phyloP scores from a whole-genome alignment of 1,284 basidiomycete species.

The Puccinia triticina region DNA sequence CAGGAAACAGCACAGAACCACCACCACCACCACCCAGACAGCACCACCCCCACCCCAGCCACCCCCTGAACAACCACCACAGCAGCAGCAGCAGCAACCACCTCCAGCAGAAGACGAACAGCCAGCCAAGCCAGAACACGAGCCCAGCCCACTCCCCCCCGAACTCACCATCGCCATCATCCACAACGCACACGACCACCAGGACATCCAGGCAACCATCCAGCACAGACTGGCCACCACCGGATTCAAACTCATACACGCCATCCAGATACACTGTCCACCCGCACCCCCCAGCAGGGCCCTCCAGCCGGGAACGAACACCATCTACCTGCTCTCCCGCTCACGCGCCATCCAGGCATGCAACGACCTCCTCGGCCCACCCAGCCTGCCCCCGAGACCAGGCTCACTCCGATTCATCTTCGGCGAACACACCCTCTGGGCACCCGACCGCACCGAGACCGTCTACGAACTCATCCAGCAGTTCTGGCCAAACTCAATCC shows the following conservation, averaged over 20 bases:
- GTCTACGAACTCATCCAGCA: slow-evolving; percentile 9
- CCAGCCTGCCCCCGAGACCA: not conserved
- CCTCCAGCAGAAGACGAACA: no score
- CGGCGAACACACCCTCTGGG: slow-evolving; percentile 14
- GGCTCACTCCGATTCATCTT: slow-evolving; percentile 26
- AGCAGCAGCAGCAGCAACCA: no score
- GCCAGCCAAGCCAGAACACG: no score
- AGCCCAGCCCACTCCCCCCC: not conserved
- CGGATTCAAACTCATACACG: slow-evolving; percentile 13
- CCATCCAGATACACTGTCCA: not conserved
- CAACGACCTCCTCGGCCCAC: slow-evolving; percentile 33
- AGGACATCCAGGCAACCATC: slow-evolving; percentile 1
- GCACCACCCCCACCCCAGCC: not conserved
- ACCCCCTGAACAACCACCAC: not conserved
- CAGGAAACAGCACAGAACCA: not conserved
- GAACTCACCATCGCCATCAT: slow-evolving; percentile 26
- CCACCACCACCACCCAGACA: not conserved
- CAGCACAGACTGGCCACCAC: slow-evolving; percentile 14
- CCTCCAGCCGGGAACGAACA: not conserved
- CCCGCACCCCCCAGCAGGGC: not conserved
- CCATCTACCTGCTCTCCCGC: slow-evolving; percentile 9
- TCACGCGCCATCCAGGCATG: slow-evolving; percentile 32
- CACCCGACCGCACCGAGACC: not conserved
- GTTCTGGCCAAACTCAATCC: slow-evolving; percentile 20
- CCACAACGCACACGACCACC: not conserved